Evolutionary conservation across 108 stramenopile species (phyloP), one percentile per base, ranked within the genome.

Genomic region (Pseudonitzschia delicatissima): DNA sequence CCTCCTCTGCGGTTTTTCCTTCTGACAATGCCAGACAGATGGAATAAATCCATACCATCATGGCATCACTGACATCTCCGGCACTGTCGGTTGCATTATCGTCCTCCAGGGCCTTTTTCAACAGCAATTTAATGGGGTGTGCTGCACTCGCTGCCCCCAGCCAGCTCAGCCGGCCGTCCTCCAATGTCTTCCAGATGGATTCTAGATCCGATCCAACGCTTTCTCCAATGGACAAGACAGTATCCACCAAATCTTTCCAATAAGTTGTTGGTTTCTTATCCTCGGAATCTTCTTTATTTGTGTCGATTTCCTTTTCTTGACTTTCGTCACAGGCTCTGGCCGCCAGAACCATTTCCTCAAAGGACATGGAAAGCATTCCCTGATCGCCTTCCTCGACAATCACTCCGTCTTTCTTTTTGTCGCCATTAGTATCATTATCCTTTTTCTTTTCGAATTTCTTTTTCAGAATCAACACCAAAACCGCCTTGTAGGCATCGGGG

Each of bases 41-140:
- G 18, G 79, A 73, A 51, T 86, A 86, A 13, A 86, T 86, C 76
- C 80, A 85, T 0, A 86, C 64, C 85, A 86, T 86, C 68, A 78
- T 82, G 33, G 80, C 79, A 69, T 86, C 85, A 39, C 80, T 75
- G 8, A 64, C 76, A 77, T 85, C 83, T n/a, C 78, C 81, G 21
- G 75, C 72, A 20, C 23, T 67, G n/a, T 68, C 57, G 44, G 47
- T 55, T 27, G 74, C 57, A 9, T 68, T 65, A 33, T 80, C 76
- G 31, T 76, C 72, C 34, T 71, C 70, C 35, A 86, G 31, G 17
- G 78, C 82, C 59, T 72, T 52, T 42, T 81, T 78, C 39, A 86
- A 55, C 44, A 73, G 52, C n/a, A 76, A 60, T 61, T 86, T 86
- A 0, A 86, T 45, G 12, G 70, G 57, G 70, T 86, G 85, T 18